Conservation (phyloP, 139 green algal genomes). For the Mesotaenium endlicherianum region DNA sequence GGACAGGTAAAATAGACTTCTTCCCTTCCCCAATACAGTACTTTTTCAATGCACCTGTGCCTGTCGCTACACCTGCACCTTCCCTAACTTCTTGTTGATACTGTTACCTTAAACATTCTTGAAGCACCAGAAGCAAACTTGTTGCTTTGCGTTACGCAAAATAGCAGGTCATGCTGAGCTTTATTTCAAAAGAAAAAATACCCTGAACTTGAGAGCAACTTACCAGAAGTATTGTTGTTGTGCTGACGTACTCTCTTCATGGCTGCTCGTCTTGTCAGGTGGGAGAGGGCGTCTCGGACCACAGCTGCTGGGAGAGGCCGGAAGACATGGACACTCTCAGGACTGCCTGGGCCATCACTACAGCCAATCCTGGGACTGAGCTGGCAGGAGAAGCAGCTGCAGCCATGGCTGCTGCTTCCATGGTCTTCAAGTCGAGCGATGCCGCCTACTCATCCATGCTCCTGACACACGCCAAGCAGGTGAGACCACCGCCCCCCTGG, state of each 20-base stretch:
- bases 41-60: no score
- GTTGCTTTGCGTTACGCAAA: no score
- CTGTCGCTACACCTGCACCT: no score
- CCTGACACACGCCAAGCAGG: slow-evolving; percentile 31
- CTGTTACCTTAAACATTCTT: no score
- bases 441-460: slow-evolving; percentile 9
- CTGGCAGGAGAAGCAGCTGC: slow-evolving; percentile 35
- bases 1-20: slow-evolving; percentile 19
- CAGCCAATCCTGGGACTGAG: slow-evolving; percentile 12
- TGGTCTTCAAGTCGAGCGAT: slow-evolving; percentile 28
- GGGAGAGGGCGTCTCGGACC: slow-evolving; percentile 29
- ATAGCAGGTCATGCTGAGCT: no score
- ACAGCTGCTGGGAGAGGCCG: slow-evolving; percentile 33
- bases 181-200: no score
- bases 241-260: no score
- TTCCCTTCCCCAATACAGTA: background rate
- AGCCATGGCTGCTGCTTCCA: slow-evolving; percentile 30
- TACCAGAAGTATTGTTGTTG: no score
- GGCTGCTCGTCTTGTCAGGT: no score
- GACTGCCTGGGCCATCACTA: slow-evolving; percentile 8
- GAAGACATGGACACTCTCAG: slow-evolving; percentile 29
- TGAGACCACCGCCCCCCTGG: background rate
- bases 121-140: no score
- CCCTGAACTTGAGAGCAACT: no score
- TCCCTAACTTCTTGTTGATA: no score